A percentile compares a stretch with the other conserved stretches of the same genome.
These are phyloP conservation scores for Botrytis porri DNA, from an alignment of 2,329 filamentous ascomycete genomes.

Conservation along the genomic window DNA sequence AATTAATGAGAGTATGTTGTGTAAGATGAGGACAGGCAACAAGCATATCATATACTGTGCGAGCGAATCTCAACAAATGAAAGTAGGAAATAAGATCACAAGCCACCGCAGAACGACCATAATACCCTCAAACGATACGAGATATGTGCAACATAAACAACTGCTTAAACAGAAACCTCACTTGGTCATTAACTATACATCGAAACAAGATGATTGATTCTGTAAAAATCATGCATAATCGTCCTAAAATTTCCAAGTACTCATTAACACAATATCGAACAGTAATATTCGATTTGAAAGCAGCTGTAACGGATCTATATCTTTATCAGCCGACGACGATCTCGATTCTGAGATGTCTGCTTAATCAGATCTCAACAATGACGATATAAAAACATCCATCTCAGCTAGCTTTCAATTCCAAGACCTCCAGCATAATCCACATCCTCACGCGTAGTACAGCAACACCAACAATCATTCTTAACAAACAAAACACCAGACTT, in stretches of 20 bases:
- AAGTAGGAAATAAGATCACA: neutral
- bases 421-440: too few relatives aligned
- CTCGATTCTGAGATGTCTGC: neutral
- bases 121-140: neutral
- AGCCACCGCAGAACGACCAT: too few relatives aligned
- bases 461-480: neutral
- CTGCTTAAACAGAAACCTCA: neutral
- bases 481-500: neutral
- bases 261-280: neutral
- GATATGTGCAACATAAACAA: neutral
- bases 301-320: rapidly evolving
- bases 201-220: neutral
- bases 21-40: too few relatives aligned
- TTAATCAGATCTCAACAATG: neutral
- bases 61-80: neutral
- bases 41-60: neutral
- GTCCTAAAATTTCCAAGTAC: neutral
- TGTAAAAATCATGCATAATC: neutral
- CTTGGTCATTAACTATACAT: neutral
- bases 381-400: neutral
- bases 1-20: neutral
- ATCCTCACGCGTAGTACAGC: neutral
- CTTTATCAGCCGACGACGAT: neutral
- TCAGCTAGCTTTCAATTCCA: neutral
- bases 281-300: rapidly evolving